phyloP scores from a whole-genome alignment of 768 basidiomycete genomes.

The Coprinellus aureogranulatus region DNA sequence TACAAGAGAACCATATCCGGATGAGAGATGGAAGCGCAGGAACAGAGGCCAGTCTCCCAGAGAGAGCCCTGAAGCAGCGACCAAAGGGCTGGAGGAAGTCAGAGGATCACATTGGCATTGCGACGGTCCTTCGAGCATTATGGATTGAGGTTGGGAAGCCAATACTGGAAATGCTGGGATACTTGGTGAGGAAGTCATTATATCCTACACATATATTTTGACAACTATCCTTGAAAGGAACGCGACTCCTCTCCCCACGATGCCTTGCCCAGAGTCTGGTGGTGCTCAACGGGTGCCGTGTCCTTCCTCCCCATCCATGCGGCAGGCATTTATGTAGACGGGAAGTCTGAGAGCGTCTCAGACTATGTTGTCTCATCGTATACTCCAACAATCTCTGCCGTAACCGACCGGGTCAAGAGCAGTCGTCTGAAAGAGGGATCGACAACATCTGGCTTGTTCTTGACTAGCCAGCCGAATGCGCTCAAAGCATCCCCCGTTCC shows the following conservation, averaged over 20 bases:
- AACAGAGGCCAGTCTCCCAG: no score
- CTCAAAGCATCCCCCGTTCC: constrained; percentile 3
- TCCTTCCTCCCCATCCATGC: constrained; percentile 37
- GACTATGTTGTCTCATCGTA: constrained; percentile 7
- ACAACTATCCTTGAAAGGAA: neutral
- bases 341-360: neutral
- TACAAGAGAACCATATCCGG: no score
- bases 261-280: constrained; percentile 9
- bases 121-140: neutral
- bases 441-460: neutral
- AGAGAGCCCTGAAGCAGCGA: no score
- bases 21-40: no score
- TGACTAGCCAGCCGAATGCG: neutral
- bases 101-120: neutral
- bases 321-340: neutral
- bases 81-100: no score
- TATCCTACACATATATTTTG: neutral
- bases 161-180: constrained; percentile 7
- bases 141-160: constrained; percentile 3
- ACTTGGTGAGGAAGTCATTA: neutral
- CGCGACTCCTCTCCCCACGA: neutral
- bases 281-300: constrained; percentile 28
- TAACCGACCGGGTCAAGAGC: neutral
- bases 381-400: constrained; percentile 3
- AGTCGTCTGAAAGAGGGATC: neutral